A percentile compares a stretch with the other conserved stretches of the same genome.
These are phyloP conservation scores for Mikania micrantha DNA, from an alignment of 129 eudicot species.

Conservation along the genomic window DNA sequence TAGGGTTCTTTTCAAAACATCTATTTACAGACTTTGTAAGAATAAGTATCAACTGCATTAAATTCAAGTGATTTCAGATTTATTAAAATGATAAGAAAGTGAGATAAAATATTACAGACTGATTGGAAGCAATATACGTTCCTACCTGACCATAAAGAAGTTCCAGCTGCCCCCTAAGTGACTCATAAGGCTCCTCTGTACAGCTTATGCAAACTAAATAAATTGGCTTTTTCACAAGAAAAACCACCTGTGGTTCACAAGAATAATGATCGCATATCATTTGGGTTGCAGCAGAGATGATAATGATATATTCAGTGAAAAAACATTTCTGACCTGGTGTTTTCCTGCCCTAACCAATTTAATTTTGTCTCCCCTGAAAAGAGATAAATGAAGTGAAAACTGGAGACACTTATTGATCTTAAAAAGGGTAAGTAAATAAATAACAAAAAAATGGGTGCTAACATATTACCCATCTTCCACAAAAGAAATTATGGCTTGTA, in stretches of 20 bases:
- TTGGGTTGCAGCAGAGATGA: not conserved
- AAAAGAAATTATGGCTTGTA: constrained; percentile 97
- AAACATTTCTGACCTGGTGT: constrained; percentile 64
- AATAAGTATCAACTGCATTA: constrained; percentile 86
- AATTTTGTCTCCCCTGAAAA: constrained; percentile 78
- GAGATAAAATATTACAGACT: not conserved
- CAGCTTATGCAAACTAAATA: constrained; percentile 97
- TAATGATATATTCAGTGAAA: not conserved
- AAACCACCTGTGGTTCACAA: constrained; percentile 50
- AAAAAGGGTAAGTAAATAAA: not conserved
- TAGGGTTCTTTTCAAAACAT: constrained; percentile 92
- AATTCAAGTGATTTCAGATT: not conserved
- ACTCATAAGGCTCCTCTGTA: constrained; percentile 92
- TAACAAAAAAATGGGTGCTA: not conserved
- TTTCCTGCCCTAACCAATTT: constrained; percentile 87
- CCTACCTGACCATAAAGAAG: constrained; percentile 92
- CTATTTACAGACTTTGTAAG: constrained; percentile 87
- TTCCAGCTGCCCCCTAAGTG: constrained; percentile 78
- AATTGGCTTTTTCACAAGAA: constrained; percentile 93
- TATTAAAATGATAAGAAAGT: not conserved
- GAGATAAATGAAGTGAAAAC: constrained; percentile 22
- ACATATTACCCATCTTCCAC: constrained; percentile 85
- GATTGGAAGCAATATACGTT: not conserved
- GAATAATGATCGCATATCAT: not conserved
- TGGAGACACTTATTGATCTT: not conserved